These are phyloP conservation scores for Solanum sejunctum DNA, from an alignment of 257 asterid genomes.

Conservation along the genomic window DNA sequence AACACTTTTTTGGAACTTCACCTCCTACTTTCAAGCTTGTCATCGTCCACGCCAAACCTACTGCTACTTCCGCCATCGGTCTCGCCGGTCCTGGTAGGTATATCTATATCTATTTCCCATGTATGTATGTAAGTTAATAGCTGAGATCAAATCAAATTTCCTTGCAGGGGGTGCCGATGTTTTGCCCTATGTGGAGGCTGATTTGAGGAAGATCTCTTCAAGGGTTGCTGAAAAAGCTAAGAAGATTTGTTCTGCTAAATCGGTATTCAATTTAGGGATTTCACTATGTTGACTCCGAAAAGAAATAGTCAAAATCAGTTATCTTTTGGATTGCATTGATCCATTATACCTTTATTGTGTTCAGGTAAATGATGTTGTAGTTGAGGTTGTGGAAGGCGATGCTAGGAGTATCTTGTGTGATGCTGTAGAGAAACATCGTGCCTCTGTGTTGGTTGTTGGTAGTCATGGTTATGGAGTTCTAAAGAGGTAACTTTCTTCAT, in stretches of 20 bases:
- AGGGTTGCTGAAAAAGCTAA: constrained; percentile 55
- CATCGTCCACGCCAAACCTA: constrained; percentile 61
- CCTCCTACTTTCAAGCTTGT: constrained; percentile 47
- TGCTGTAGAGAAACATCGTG: constrained; percentile 72
- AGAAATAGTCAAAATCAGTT: too few relatives aligned
- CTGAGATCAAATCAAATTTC: background rate
- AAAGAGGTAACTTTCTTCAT: constrained; percentile 39
- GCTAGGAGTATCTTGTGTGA: constrained; percentile 78
- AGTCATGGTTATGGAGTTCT: constrained; percentile 97
- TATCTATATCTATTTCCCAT: background rate
- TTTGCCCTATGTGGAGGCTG: constrained; percentile 48
- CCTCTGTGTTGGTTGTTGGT: constrained; percentile 67
- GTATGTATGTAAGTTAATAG: background rate
- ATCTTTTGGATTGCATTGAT: too few relatives aligned
- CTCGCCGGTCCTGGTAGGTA: constrained; percentile 59
- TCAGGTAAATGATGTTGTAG: constrained; percentile 41
- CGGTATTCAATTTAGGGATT: constrained; percentile 21
- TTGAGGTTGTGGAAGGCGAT: constrained; percentile 71
- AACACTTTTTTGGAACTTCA: constrained; percentile 44
- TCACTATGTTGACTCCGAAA: too few relatives aligned
- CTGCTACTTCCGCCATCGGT: constrained; percentile 39
- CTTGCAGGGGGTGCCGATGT: constrained; percentile 55
- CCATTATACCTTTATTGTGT: background rate
- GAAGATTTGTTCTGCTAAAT: constrained; percentile 44
- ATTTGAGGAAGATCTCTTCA: constrained; percentile 58